Conservation (phyloP, 176 grass and related monocot genomes). For the Triticum aestivum region DNA sequence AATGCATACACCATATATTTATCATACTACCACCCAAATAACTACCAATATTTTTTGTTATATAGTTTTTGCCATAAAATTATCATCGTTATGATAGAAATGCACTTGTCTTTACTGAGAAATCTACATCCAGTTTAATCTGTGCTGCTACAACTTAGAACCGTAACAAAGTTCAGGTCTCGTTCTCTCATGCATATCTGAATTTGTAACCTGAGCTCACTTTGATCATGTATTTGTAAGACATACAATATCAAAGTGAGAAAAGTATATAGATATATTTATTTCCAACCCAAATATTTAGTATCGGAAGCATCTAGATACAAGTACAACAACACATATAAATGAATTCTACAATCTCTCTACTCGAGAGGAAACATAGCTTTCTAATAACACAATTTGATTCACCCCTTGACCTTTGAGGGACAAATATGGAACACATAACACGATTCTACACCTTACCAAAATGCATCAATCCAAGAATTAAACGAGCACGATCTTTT, state of each 20-base stretch:
- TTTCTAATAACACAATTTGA: slow-evolving; percentile 27
- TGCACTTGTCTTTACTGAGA: background rate
- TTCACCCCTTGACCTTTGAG: background rate
- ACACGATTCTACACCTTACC: slow-evolving; percentile 14
- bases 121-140: background rate
- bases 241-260: no score
- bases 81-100: background rate
- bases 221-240: background rate
- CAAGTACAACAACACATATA: background rate
- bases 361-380: slow-evolving; percentile 23
- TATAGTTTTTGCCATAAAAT: background rate
- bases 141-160: background rate
- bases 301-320: slow-evolving; percentile 20
- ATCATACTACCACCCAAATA: background rate
- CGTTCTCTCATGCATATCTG: background rate
- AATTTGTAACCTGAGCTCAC: background rate
- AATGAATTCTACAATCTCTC: slow-evolving; percentile 23
- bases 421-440: background rate
- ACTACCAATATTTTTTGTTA: background rate
- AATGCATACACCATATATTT: background rate
- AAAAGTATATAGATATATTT: background rate
- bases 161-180: background rate
- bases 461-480: slow-evolving; percentile 17
- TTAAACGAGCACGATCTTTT: slow-evolving; percentile 15
- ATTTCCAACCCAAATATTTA: background rate